These are phyloP conservation scores for Didymella lethalis DNA, from an alignment of 2,329 filamentous ascomycete genomes.

Conservation along the genomic window DNA sequence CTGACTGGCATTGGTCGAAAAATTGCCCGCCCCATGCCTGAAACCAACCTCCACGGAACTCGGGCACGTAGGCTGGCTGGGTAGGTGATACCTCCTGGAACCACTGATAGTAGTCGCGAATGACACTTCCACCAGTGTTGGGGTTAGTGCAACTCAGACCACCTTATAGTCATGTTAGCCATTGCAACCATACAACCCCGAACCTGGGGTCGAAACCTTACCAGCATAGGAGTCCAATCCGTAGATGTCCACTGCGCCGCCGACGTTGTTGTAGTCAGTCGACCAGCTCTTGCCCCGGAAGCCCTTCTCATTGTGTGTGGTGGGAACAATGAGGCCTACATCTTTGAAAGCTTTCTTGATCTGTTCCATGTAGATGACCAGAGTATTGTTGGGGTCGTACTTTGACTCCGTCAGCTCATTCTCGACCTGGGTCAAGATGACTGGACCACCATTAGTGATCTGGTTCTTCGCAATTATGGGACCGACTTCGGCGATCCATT, in stretches of 20 bases:
- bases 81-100: conserved; percentile 64
- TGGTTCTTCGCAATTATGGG: conserved; percentile 60
- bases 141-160: conserved; percentile 61
- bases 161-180: conserved; percentile 17
- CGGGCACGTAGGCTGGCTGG: conserved; percentile 62
- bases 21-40: conserved; percentile 63
- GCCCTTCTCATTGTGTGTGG: conserved; percentile 61
- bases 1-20: conserved; percentile 59
- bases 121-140: conserved; percentile 58
- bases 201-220: too few relatives aligned
- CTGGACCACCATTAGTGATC: conserved; percentile 60
- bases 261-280: conserved; percentile 63
- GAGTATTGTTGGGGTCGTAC: conserved; percentile 55
- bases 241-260: conserved; percentile 62
- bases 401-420: conserved; percentile 61
- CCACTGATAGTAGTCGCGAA: conserved; percentile 65
- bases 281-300: conserved; percentile 61
- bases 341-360: conserved; percentile 57
- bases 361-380: conserved; percentile 63
- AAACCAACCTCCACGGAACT: conserved; percentile 64
- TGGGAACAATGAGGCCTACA: conserved; percentile 60
- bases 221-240: conserved; percentile 58
- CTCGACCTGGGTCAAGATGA: conserved; percentile 63
- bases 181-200: too few relatives aligned
- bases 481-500: conserved; percentile 58